Evolutionary conservation across 2,329 filamentous ascomycete genomes (phyloP).

Genomic region (Elsinoe ampelina): DNA sequence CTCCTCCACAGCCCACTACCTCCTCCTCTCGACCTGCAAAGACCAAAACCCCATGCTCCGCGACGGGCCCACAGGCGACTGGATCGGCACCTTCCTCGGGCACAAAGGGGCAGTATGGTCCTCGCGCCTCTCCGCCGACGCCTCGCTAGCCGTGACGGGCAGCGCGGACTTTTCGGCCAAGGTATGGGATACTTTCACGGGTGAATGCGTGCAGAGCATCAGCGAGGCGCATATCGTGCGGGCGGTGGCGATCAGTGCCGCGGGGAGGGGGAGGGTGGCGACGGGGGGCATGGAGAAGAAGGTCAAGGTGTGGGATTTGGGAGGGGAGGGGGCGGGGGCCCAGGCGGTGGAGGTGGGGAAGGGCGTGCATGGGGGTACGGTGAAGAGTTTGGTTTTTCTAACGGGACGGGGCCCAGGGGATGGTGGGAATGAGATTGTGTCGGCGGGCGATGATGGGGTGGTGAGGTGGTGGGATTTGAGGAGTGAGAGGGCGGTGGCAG

Average conservation of each 20-base stretch:
- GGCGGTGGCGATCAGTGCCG: slow-evolving; percentile 44
- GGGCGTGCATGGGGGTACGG: slow-evolving; percentile 73
- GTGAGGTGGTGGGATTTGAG: slow-evolving; percentile 92
- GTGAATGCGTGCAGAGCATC: slow-evolving; percentile 77
- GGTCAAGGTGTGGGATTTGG: slow-evolving; percentile 83
- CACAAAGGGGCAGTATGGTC: slow-evolving; percentile 99
- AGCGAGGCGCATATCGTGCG: slow-evolving; percentile 94
- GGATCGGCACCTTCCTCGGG: slow-evolving; percentile 96
- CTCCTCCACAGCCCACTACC: slow-evolving; percentile 50
- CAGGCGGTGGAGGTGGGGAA: slow-evolving; percentile 64
- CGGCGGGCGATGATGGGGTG: slow-evolving; percentile 80
- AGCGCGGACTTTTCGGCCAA: slow-evolving; percentile 89
- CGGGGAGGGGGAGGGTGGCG: slow-evolving; percentile 69
- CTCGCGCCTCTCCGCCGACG: slow-evolving; percentile 79
- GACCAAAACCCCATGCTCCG: slow-evolving; percentile 98
- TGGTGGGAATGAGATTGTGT: slow-evolving; percentile 71
- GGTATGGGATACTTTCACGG: slow-evolving; percentile 94
- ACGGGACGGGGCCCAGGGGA: slow-evolving; percentile 49
- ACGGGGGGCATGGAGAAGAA: slow-evolving; percentile 97
- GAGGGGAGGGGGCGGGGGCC: slow-evolving; percentile 40
- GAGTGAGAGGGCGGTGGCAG: slow-evolving; percentile 60
- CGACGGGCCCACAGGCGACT: slow-evolving; percentile 90
- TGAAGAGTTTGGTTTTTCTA: slow-evolving; percentile 98
- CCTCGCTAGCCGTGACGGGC: slow-evolving; percentile 78
- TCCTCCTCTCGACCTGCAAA: slow-evolving; percentile 71